A percentile compares a stretch with the other conserved stretches of the same genome.
Conservation (phyloP, 164 flowering plant species). For the Macadamia tetraphylla region DNA sequence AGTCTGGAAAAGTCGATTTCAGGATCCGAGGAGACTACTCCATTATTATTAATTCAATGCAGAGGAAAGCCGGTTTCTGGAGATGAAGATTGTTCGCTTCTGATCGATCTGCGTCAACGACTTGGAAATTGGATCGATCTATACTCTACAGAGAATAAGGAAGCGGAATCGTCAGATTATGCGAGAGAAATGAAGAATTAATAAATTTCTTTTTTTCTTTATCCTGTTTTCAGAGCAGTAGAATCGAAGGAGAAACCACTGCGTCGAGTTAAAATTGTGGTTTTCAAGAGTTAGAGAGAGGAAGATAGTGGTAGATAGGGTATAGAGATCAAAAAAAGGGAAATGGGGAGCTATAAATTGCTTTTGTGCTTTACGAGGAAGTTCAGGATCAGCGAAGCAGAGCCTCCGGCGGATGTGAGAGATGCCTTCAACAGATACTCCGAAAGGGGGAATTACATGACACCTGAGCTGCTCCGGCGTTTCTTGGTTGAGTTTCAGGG, state of each 20-base stretch:
- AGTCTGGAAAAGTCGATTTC: too few species aligned
- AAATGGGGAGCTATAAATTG: conserved; percentile 62
- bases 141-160: not conserved
- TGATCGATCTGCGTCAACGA: too few species aligned
- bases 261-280: not conserved
- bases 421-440: conserved; percentile 40
- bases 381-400: conserved; percentile 53
- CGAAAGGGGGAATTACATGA: conserved; percentile 37
- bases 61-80: too few species aligned
- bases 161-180: not conserved
- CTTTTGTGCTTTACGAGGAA: conserved; percentile 64
- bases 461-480: conserved; percentile 47
- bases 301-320: not conserved
- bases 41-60: too few species aligned
- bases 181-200: not conserved
- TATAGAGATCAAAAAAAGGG: not conserved
- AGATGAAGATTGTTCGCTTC: too few species aligned
- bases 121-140: too few species aligned
- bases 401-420: conserved; percentile 62
- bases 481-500: conserved; percentile 68
- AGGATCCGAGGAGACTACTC: too few species aligned
- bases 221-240: too few species aligned
- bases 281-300: not conserved
- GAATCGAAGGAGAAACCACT: too few species aligned
- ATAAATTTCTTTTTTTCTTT: too few species aligned